Base-by-base conservation (phyloP, 129 eudicot species). In the Tagetes erecta region DNA sequence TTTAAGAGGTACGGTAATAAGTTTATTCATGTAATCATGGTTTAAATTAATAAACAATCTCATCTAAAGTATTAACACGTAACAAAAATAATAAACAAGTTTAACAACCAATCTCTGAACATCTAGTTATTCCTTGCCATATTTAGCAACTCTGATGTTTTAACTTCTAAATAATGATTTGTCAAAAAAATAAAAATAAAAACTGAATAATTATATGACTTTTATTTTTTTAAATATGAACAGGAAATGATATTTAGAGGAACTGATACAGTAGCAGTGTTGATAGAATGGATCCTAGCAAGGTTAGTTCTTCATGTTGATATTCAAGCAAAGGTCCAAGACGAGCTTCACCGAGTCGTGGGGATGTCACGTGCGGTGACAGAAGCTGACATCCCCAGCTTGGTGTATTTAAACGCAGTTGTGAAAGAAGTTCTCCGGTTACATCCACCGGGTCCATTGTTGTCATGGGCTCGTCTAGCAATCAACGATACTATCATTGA, bases 201-300 rank as follows among this genome's bases (percentile, higher is more conserved):
- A n/a, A n/a, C 9, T 44, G 8, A 8, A 1, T 44, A 10, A 6
- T 47, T 8, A 10, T 46, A 9, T 46, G 2, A 47, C 11, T 11
- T 9, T 47, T 8, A 4, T 9, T 1, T 7, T 6, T 31, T 1
- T 5, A 27, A 37, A 45, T 7, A 30, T 34, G 14, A 31, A 68
- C 73, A 95, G 99, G 97, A 95, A 72, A 95, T 95, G 97, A 91
- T 95, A 76, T 95, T 91, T 68, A 85, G 99, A 72, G 99, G 99
- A 3, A 95, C 97, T 1, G 99, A 95, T 81, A 85, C 97, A 0
- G 91, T 84, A 38, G 94, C 96, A 30, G 96, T 88, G 9, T 49
- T 94, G 78, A 88, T 94, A 5, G 99, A 94, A 74, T 94, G 99
- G 99, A 81, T 91, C 5, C 77, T 94, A 64, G 99, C 97, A 7